Evolutionary conservation across 2,329 filamentous ascomycete species (phyloP), one percentile per base, ranked within the genome.

Genomic region (Septoria petroselini): DNA sequence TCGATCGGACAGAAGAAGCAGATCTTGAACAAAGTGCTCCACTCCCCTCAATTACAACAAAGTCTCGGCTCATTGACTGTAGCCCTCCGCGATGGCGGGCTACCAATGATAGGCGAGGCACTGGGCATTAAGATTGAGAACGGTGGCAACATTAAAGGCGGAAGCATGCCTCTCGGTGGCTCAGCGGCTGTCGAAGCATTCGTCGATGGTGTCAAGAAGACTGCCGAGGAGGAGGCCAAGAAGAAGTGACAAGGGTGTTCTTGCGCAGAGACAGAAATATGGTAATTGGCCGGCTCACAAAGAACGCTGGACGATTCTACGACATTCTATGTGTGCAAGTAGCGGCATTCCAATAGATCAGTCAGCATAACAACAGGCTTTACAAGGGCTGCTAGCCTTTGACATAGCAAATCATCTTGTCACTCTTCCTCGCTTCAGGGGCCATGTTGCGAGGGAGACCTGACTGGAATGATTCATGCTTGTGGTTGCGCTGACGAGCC

Each of bases 131-230:
- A 83, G 59, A 82, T 98, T 15, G 80, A 85, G 64, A 89, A 95
- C 65, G 86, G 86, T n/a, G 91, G 91, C 3, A 86, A 87, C 57
- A 78, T 95, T 63, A 79, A 78, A 54, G 83, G 86, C 48, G 85
- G 88, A 4, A 85, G 81, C 42, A 84, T 96, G 74, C 91, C 91
- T 2, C 71, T 96, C 38, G 91, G 91, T 35, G 91, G 91, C 44
- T 88, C 86, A 4, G 85, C 93, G 61, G 91, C 91, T 9, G 84
- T 98, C 1, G 85, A 94, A 72, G 88, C 87, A 3, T 98, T 98
- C 70, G 78, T 98, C 17, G 82, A 94, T 48, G 93, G 91, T 2
- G 84, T 96, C 40, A 93, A 86, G 77, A 85, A 81, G 72, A 84
- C 82, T 4, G 85, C 90, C 0, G 78, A 87, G 71, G 79, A 85